Percentiles rank a stretch among this genome's conserved stretches.
Evolutionary conservation across 75 land plant genomes (phyloP).

Genomic region (Selaginella moellendorffii): DNA sequence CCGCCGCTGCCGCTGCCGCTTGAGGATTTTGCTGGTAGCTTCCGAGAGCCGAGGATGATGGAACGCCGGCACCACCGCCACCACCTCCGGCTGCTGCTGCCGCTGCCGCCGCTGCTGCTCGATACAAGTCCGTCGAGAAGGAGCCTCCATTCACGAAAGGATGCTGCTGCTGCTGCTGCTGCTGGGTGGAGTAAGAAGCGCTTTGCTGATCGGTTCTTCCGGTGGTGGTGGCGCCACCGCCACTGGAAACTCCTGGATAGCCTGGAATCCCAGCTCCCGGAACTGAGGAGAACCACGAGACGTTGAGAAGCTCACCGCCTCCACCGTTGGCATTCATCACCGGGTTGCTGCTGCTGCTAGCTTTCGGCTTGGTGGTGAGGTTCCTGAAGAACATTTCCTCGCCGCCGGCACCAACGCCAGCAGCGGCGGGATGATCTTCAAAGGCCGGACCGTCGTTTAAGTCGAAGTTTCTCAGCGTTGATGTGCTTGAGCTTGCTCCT

Average conservation of each 20-base stretch:
- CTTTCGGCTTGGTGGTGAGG: slow-evolving; percentile 17
- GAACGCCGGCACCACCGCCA: slow-evolving; percentile 36
- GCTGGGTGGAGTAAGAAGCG: too few relatives aligned
- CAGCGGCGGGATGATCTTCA: slow-evolving; percentile 46
- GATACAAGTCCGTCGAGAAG: not conserved
- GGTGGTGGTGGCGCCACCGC: too few relatives aligned
- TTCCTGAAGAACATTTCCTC: slow-evolving; percentile 13
- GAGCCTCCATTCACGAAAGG: not conserved
- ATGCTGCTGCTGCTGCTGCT: slow-evolving; percentile 2
- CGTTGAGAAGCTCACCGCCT: slow-evolving; percentile 35
- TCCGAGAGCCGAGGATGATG: slow-evolving; percentile 24
- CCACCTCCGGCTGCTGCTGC: slow-evolving; percentile 47
- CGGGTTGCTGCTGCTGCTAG: slow-evolving; percentile 14
- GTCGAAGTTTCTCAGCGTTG: slow-evolving; percentile 48
- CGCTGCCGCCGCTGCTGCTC: slow-evolving; percentile 1
- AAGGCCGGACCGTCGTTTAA: slow-evolving; percentile 68
- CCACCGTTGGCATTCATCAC: slow-evolving; percentile 12
- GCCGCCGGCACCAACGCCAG: not conserved
- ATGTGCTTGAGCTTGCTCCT: not conserved
- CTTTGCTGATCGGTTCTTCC: too few relatives aligned
- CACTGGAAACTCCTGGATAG: slow-evolving; percentile 37
- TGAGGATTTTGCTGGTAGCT: slow-evolving; percentile 46
- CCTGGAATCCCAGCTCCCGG: slow-evolving; percentile 36
- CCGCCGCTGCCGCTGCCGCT: slow-evolving; percentile 36
- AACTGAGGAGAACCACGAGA: slow-evolving; percentile 55